Percentiles rank a stretch among this genome's conserved stretches.
phyloP scores from a whole-genome alignment of 768 basidiomycete species.

The Tylopilus rubrobrunneus region DNA sequence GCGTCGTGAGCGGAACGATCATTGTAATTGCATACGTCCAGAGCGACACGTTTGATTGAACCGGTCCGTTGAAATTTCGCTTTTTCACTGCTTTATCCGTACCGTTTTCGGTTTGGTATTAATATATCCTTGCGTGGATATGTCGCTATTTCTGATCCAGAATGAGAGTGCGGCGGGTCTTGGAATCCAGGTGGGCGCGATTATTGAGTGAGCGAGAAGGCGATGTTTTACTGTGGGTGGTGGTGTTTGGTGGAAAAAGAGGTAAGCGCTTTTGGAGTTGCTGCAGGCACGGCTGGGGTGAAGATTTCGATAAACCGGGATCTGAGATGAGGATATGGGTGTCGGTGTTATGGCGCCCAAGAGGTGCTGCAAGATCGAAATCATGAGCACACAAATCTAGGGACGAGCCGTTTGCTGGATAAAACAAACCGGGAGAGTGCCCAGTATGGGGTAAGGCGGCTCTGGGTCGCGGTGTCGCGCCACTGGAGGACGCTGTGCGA shows the following conservation, averaged over 20 bases:
- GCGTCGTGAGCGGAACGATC: slow-evolving; percentile 48
- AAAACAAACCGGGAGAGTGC: slow-evolving; percentile 19
- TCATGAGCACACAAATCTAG: slow-evolving; percentile 10
- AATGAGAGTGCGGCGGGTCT: slow-evolving; percentile 36
- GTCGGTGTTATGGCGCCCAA: slow-evolving; percentile 10
- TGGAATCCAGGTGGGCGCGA: slow-evolving; percentile 26
- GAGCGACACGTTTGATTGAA: slow-evolving; percentile 44
- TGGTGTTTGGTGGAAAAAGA: slow-evolving; percentile 36
- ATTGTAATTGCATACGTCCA: slow-evolving; percentile 63
- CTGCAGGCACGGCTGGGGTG: slow-evolving; percentile 27
- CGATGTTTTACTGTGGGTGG: slow-evolving; percentile 33
- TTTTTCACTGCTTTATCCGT: neutral
- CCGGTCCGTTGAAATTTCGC: neutral
- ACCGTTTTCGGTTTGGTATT: slow-evolving; percentile 8
- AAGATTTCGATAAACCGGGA: neutral
- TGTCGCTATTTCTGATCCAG: slow-evolving; percentile 34
- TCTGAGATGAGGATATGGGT: slow-evolving; percentile 8
- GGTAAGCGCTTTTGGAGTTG: slow-evolving; percentile 30
- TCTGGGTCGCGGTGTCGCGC: slow-evolving; percentile 48
- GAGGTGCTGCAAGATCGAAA: slow-evolving; percentile 4
- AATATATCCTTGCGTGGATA: slow-evolving; percentile 10
- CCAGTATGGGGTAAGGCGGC: slow-evolving; percentile 23
- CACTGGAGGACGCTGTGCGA: slow-evolving; percentile 41
- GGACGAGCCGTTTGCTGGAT: slow-evolving; percentile 3
- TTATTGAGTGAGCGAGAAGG: slow-evolving; percentile 16